These are phyloP conservation scores for Harringtonia aguacate DNA, from an alignment of 2,329 filamentous ascomycete species.

Conservation along the genomic window DNA sequence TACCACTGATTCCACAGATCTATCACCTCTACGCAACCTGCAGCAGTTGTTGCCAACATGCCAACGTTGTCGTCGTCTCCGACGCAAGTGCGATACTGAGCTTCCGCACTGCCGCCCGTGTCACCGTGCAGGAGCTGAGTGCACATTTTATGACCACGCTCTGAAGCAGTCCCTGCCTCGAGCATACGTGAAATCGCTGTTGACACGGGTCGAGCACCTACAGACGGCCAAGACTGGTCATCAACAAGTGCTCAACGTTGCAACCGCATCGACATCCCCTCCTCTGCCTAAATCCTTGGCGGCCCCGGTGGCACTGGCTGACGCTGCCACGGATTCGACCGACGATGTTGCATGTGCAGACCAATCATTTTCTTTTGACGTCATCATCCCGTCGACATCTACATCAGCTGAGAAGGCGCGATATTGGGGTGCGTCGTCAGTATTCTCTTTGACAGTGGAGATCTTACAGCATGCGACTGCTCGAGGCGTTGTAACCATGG, in stretches of 20 bases:
- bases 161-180: conserved; percentile 11
- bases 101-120: conserved; percentile 10
- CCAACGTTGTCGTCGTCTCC: conserved; percentile 10
- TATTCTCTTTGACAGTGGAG: conserved; percentile 11
- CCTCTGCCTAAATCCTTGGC: neutral
- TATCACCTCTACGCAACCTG: neutral
- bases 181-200: conserved; percentile 10
- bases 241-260: neutral
- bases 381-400: conserved; percentile 6
- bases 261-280: neutral
- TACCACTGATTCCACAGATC: too few relatives aligned
- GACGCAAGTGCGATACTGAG: conserved; percentile 11
- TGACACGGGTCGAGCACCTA: conserved; percentile 9
- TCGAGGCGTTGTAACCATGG: conserved; percentile 1
- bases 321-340: neutral
- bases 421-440: conserved; percentile 11
- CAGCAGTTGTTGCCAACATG: conserved; percentile 11
- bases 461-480: conserved; percentile 8
- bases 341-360: too few relatives aligned
- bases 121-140: conserved; percentile 6
- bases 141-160: conserved; percentile 10
- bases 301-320: neutral
- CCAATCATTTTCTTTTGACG: conserved; percentile 4
- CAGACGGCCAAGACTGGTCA: conserved; percentile 5
- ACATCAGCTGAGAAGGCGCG: conserved; percentile 2